Conservation (phyloP, 352 stramenopile species). For the Globisporangium rhizosaccharum region DNA sequence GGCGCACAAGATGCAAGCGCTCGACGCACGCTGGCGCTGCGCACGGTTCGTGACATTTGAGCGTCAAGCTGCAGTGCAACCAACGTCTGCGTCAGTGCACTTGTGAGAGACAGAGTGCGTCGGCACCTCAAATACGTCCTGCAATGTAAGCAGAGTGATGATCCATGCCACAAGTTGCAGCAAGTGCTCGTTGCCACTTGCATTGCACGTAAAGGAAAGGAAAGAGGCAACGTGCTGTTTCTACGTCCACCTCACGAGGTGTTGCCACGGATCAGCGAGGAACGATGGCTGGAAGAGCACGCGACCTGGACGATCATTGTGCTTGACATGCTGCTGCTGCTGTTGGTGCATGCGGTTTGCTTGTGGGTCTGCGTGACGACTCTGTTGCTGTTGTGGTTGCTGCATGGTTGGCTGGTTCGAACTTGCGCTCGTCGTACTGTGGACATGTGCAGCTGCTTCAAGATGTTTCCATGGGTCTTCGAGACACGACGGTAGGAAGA, state of each 20-base stretch:
- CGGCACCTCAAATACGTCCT: too few species aligned
- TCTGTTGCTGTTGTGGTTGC: slow-evolving; percentile 4
- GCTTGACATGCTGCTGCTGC: neutral
- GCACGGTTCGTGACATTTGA: slow-evolving; percentile 43
- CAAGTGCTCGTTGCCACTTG: too few species aligned
- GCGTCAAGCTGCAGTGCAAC: slow-evolving; percentile 9
- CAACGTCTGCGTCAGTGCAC: slow-evolving; percentile 5
- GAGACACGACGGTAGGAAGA: slow-evolving; percentile 65
- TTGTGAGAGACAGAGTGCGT: slow-evolving; percentile 1
- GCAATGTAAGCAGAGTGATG: too few species aligned
- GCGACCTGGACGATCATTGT: slow-evolving; percentile 17
- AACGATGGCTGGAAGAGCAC: slow-evolving; percentile 74
- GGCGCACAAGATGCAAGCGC: slow-evolving; percentile 32
- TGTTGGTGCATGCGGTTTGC: neutral
- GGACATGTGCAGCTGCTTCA: slow-evolving; percentile 2
- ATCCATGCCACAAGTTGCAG: too few species aligned
- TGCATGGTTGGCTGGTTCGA: neutral
- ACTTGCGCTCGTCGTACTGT: too few species aligned
- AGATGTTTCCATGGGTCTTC: slow-evolving; percentile 59
- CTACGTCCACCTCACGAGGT: slow-evolving; percentile 1
- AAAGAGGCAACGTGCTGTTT: too few species aligned
- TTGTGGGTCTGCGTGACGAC: too few species aligned
- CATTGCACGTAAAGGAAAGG: too few species aligned
- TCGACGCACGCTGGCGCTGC: slow-evolving; percentile 30
- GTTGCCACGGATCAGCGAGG: slow-evolving; percentile 53